A percentile compares a stretch with the other conserved stretches of the same genome.
Evolutionary conservation across 2,329 filamentous ascomycete genomes (phyloP).

Genomic region (Aspergillus arachidicola): DNA sequence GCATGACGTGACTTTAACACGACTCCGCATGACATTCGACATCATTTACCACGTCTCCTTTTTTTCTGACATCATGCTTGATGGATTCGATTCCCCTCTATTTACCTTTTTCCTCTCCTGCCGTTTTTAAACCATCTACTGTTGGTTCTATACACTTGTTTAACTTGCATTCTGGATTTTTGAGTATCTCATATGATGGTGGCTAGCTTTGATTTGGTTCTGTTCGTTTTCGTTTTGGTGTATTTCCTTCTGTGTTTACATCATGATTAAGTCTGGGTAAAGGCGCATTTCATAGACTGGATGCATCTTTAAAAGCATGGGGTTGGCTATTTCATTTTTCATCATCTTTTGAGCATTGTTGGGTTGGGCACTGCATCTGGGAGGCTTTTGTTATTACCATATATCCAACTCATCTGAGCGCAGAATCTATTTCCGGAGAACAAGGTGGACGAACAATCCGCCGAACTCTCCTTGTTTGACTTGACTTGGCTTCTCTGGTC

Average conservation of each 20-base stretch:
- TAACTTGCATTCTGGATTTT: conserved; percentile 14
- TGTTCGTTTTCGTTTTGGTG: conserved; percentile 8
- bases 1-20: conserved; percentile 5
- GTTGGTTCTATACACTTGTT: conserved; percentile 24
- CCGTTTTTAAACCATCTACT: not conserved
- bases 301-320: conserved; percentile 39
- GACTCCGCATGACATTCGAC: conserved; percentile 2
- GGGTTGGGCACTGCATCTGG: conserved; percentile 36
- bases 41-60: conserved; percentile 13
- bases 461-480: not conserved
- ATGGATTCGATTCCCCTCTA: conserved; percentile 2
- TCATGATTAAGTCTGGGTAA: conserved; percentile 28
- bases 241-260: conserved; percentile 22
- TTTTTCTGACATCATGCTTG: conserved; percentile 15
- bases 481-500: not conserved
- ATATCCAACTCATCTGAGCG: conserved; percentile 18
- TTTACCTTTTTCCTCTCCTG: conserved; percentile 4
- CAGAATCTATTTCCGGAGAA: conserved; percentile 12
- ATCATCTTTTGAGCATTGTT: conserved; percentile 27
- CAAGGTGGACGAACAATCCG: not conserved
- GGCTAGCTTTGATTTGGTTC: conserved; percentile 4
- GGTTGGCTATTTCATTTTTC: conserved; percentile 22
- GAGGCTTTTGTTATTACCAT: conserved; percentile 31
- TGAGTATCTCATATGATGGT: not conserved
- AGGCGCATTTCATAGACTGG: conserved; percentile 41